phyloP scores from a whole-genome alignment of 108 stramenopile species.

The Nannochloropsis gaditana region DNA sequence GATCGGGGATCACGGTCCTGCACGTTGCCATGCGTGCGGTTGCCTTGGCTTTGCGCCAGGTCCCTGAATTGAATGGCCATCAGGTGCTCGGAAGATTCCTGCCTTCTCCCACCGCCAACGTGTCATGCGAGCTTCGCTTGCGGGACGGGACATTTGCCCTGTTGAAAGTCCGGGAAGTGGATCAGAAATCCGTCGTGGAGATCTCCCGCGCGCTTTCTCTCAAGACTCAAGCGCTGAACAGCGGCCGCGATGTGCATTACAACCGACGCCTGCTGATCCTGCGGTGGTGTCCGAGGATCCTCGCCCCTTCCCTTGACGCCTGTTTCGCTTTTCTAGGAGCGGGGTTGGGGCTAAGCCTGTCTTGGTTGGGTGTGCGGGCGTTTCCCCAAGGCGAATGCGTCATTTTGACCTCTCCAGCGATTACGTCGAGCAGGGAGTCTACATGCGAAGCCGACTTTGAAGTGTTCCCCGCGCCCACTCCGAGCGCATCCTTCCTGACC shows the following conservation, averaged over 20 bases:
- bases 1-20: background rate
- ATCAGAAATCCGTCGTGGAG: background rate
- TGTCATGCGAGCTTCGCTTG: background rate
- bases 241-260: slow-evolving; percentile 19
- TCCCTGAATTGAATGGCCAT: background rate
- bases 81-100: background rate
- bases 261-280: background rate
- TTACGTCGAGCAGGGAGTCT: background rate
- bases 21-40: background rate
- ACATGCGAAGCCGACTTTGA: background rate
- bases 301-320: background rate
- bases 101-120: background rate
- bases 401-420: background rate
- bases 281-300: background rate
- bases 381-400: background rate
- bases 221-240: background rate
- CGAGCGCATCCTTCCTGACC: background rate
- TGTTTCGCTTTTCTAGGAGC: background rate
- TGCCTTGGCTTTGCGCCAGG: background rate
- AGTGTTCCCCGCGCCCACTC: background rate
- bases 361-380: background rate
- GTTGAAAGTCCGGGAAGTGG: background rate
- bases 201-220: background rate
- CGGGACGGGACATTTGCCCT: background rate
- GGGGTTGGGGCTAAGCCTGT: slow-evolving; percentile 12